Evolutionary conservation across 2,329 filamentous ascomycete genomes (phyloP).

Genomic region (Penicillium sp.): DNA sequence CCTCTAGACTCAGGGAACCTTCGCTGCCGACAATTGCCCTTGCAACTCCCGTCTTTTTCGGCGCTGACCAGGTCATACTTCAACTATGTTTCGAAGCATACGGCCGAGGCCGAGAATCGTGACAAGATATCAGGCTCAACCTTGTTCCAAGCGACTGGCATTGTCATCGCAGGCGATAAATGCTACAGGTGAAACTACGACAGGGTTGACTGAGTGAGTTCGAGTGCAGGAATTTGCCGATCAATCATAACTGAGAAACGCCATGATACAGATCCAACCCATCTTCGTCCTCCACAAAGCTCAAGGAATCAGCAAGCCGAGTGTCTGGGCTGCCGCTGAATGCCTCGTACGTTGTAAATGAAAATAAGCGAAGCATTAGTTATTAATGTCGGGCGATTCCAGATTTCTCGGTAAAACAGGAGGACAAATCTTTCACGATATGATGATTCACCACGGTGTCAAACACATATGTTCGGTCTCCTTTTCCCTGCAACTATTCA

Average conservation of each 20-base stretch:
- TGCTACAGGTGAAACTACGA: not conserved
- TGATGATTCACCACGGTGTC: slow-evolving; percentile 6
- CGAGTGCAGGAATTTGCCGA: not conserved
- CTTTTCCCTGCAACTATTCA: too few species aligned
- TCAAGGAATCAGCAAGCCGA: not conserved
- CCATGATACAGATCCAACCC: not conserved
- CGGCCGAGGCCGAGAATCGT: not conserved
- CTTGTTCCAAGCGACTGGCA: not conserved
- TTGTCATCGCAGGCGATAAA: not conserved
- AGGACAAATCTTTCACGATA: slow-evolving; percentile 8
- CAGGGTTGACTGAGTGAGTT: not conserved
- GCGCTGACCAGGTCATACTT: not conserved
- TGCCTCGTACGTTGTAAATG: not conserved
- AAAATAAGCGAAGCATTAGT: not conserved
- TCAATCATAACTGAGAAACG: not conserved
- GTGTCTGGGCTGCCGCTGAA: not conserved
- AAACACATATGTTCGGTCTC: slow-evolving; percentile 1
- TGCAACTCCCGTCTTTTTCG: not conserved
- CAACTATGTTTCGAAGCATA: not conserved
- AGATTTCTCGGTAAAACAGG: slow-evolving; percentile 7
- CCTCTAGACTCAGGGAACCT: too few species aligned
- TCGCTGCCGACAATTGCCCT: not conserved
- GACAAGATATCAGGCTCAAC: not conserved
- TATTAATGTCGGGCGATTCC: not conserved
- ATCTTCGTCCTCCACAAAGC: not conserved